Conservation (phyloP, 768 basidiomycete genomes). For the Mrakia gelida region DNA sequence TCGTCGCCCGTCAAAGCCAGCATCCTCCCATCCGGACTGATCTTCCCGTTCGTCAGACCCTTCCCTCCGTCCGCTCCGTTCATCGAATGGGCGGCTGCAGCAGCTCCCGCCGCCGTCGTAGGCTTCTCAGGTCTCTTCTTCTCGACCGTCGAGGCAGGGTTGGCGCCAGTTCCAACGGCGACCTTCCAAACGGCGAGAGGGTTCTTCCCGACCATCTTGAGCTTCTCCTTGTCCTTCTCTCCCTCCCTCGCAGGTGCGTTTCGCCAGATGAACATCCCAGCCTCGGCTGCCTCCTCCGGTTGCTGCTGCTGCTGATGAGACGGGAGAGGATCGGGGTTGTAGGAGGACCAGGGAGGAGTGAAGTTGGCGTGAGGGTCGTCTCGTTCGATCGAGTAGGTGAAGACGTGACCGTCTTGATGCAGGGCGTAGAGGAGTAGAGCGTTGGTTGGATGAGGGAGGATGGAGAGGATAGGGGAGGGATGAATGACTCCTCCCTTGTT, state of each 20-base stretch:
- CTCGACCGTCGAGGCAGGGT: conserved; percentile 21
- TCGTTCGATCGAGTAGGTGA: conserved; percentile 35
- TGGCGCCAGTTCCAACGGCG: neutral
- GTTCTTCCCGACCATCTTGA: conserved; percentile 41
- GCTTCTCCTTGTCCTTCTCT: conserved; percentile 32
- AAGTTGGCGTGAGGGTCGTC: conserved; percentile 41
- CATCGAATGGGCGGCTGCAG: neutral
- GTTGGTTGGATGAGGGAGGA: conserved; percentile 35
- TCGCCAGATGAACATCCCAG: conserved; percentile 41
- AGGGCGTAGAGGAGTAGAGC: conserved; percentile 37
- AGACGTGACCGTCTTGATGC: conserved; percentile 37
- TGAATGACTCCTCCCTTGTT: conserved; percentile 45
- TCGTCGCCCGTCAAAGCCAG: conserved; percentile 90
- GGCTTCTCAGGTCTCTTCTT: conserved; percentile 33
- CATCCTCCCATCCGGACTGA: conserved; percentile 72
- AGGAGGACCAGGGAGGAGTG: conserved; percentile 38
- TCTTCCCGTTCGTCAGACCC: conserved; percentile 13
- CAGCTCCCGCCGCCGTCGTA: neutral
- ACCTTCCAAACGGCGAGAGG: conserved; percentile 42
- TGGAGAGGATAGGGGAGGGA: conserved; percentile 37
- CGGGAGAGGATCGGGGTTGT: too few species aligned
- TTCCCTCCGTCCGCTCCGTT: conserved; percentile 19
- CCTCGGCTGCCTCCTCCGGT: neutral
- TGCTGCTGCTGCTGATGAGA: neutral
- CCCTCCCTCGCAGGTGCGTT: conserved; percentile 38